Conservation (phyloP, 2,329 filamentous ascomycete species). For the Lecanicillium sp. region DNA sequence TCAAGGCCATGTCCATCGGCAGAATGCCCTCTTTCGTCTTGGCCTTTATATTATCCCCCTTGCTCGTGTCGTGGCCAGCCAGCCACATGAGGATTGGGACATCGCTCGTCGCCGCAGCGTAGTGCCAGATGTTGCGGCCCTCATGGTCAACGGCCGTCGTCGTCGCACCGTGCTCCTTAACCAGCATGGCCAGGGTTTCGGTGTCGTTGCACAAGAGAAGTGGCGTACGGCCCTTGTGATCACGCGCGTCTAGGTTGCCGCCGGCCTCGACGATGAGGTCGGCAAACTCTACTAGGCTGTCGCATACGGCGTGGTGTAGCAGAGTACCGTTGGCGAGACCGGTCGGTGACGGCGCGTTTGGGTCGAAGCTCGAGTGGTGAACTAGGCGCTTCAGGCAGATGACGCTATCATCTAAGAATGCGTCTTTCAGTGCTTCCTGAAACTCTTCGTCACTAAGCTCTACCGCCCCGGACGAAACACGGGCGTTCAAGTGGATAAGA, state of each 20-base stretch:
- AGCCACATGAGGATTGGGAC: constrained; percentile 25
- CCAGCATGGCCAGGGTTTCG: constrained; percentile 21
- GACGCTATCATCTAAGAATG: constrained; percentile 23
- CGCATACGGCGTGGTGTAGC: constrained; percentile 27
- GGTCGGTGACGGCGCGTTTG: constrained; percentile 19
- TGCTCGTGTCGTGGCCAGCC: constrained; percentile 23
- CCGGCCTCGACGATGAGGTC: constrained; percentile 23
- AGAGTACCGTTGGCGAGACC: constrained; percentile 21
- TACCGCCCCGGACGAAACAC: not conserved
- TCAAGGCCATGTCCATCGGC: constrained; percentile 27
- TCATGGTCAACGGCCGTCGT: constrained; percentile 26
- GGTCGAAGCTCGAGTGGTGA: constrained; percentile 27
- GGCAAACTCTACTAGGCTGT: constrained; percentile 22
- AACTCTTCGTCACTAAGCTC: constrained; percentile 19
- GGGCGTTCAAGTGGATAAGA: not conserved
- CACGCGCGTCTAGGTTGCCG: constrained; percentile 23
- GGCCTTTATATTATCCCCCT: constrained; percentile 22
- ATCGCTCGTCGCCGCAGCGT: constrained; percentile 29
- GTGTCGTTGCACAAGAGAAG: constrained; percentile 28
- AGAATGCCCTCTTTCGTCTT: constrained; percentile 21
- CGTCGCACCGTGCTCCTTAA: constrained; percentile 20
- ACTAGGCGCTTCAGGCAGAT: constrained; percentile 23
- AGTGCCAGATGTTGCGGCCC: constrained; percentile 34
- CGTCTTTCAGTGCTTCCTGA: constrained; percentile 18
- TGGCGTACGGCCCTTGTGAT: constrained; percentile 28